A percentile compares a stretch with the other conserved stretches of the same genome.
These are phyloP conservation scores for Dalbergia cochinchinensis DNA, from an alignment of 306 rosid species.

Conservation along the genomic window DNA sequence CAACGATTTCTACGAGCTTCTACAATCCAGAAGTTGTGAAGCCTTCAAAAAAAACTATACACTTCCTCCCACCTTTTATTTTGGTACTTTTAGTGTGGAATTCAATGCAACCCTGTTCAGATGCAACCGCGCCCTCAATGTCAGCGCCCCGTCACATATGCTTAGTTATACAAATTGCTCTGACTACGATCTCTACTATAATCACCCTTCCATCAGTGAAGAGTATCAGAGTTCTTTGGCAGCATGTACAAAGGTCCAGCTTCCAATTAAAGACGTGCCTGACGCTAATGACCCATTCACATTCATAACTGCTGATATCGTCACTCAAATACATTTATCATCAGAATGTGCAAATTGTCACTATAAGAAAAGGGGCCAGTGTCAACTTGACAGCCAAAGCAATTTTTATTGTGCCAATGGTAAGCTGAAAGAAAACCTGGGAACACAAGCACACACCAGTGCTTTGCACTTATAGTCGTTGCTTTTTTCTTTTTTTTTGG, in stretches of 20 bases:
- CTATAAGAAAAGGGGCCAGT: slow-evolving; percentile 3
- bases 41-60: not conserved
- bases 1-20: not conserved
- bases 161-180: not conserved
- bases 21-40: not conserved
- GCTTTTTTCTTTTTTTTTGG: too few relatives aligned
- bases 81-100: slow-evolving; percentile 25
- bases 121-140: slow-evolving; percentile 36
- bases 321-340: slow-evolving; percentile 31
- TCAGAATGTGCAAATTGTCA: slow-evolving; percentile 34
- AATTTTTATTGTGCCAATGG: slow-evolving; percentile 37
- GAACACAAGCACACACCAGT: too few relatives aligned
- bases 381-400: slow-evolving; percentile 18
- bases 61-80: slow-evolving; percentile 37
- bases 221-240: not conserved
- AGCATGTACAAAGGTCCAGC: slow-evolving; percentile 41
- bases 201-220: not conserved
- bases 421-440: too few relatives aligned
- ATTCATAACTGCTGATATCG: not conserved
- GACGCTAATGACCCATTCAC: not conserved
- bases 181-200: slow-evolving; percentile 7
- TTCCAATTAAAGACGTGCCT: not conserved
- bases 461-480: too few relatives aligned
- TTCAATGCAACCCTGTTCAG: slow-evolving; percentile 28
- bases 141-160: not conserved